Conservation (phyloP, 169 alveolate genomes). For the Amoebophrya sp. region DNA sequence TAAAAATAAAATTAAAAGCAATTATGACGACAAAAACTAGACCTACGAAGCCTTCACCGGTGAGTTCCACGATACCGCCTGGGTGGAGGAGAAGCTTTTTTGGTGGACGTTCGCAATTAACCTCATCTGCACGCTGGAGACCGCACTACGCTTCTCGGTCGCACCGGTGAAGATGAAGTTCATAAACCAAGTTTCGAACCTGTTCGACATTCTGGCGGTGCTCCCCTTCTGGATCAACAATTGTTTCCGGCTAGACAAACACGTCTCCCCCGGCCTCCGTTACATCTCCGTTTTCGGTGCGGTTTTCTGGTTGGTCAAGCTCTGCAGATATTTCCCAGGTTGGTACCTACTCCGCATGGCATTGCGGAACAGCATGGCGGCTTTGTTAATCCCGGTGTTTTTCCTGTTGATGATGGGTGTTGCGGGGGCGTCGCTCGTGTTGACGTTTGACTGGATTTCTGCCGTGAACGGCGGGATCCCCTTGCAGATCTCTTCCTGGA, state of each 20-base stretch:
- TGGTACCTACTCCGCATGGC: slow-evolving; percentile 18
- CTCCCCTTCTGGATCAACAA: slow-evolving; percentile 16
- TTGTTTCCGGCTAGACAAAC: background rate
- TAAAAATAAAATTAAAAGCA: background rate
- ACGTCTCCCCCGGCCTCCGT: background rate
- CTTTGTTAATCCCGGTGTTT: background rate
- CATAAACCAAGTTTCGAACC: background rate
- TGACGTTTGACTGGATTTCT: background rate
- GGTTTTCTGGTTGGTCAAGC: background rate
- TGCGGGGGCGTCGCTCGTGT: background rate
- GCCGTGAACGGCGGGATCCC: background rate
- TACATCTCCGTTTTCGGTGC: background rate
- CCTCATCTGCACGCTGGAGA: background rate
- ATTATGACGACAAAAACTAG: background rate
- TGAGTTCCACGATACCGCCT: background rate
- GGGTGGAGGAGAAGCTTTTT: background rate
- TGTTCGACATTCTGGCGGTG: background rate
- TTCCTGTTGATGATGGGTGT: background rate
- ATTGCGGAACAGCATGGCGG: background rate
- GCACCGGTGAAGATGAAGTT: background rate
- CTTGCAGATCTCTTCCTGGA: background rate
- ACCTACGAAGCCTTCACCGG: background rate
- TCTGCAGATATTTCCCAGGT: background rate
- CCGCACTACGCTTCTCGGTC: background rate
- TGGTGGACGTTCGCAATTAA: background rate